Evolutionary conservation across 306 rosid species (phyloP).

Genomic region (Luffa aegyptiaca): DNA sequence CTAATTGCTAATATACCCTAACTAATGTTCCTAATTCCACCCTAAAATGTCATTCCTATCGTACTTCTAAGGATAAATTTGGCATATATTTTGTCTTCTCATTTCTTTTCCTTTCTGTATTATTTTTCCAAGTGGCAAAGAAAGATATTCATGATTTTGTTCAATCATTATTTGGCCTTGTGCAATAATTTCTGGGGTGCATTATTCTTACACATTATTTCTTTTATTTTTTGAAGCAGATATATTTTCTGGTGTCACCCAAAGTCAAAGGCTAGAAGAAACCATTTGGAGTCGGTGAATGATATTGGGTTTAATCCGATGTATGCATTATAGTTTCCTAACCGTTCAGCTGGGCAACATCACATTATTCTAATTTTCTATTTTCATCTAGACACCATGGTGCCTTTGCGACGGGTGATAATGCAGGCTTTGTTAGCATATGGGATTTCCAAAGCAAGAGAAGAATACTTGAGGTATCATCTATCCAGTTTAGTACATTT

Average conservation of each 20-base stretch:
- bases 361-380: conserved; percentile 7
- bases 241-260: conserved; percentile 81
- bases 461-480: conserved; percentile 57
- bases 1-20: too few species aligned
- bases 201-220: neutral
- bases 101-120: neutral
- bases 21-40: too few species aligned
- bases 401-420: conserved; percentile 65
- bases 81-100: neutral
- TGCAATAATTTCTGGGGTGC: neutral
- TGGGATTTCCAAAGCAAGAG: conserved; percentile 62
- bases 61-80: neutral
- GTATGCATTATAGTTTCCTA: conserved; percentile 35
- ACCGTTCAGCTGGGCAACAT: neutral
- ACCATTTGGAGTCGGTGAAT: conserved; percentile 60
- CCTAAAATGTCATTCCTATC: too few species aligned
- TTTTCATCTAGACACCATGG: conserved; percentile 39
- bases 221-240: conserved; percentile 26
- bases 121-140: neutral
- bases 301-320: conserved; percentile 71
- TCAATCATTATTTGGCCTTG: neutral
- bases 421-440: conserved; percentile 54
- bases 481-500: neutral
- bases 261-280: conserved; percentile 47
- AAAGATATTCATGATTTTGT: neutral